Conservation (phyloP, 192 early-diverging fungal genomes). For the Backusella liffmaniae region DNA sequence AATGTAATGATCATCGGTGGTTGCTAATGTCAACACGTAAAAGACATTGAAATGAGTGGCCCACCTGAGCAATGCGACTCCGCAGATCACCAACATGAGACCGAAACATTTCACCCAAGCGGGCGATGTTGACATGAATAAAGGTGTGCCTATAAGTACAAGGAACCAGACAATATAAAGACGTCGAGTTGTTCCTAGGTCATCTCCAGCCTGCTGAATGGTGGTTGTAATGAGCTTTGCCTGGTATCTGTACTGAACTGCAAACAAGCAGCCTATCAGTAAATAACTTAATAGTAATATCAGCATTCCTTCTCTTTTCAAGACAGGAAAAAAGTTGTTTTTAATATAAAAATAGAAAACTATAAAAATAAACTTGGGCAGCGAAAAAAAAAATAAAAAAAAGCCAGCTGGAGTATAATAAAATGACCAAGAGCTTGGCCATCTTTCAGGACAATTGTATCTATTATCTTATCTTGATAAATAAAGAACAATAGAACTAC, state of each 20-base stretch:
- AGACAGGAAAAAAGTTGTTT: not conserved
- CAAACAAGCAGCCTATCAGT: not conserved
- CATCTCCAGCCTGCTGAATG: conserved; percentile 22
- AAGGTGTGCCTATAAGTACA: not conserved
- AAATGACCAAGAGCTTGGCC: too few relatives aligned
- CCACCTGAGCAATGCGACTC: conserved; percentile 22
- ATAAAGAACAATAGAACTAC: too few relatives aligned
- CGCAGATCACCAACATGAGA: conserved; percentile 22
- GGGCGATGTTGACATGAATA: not conserved
- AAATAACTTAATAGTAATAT: not conserved
- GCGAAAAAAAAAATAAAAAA: not conserved
- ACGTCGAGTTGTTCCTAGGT: conserved; percentile 13
- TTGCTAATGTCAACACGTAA: conserved; percentile 23
- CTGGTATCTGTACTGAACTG: not conserved
- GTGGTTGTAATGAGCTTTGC: not conserved
- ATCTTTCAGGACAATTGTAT: too few relatives aligned
- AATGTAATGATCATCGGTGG: conserved; percentile 27
- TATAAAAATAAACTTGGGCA: not conserved
- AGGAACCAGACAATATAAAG: not conserved
- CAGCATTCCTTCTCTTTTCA: not conserved
- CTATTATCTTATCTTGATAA: too few relatives aligned
- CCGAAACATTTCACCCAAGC: conserved; percentile 23
- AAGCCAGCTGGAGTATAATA: too few relatives aligned
- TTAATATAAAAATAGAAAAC: not conserved
- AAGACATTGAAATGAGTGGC: conserved; percentile 31